These are phyloP conservation scores for Parachlorella kessleri DNA, from an alignment of 139 green algal genomes.

Conservation along the genomic window DNA sequence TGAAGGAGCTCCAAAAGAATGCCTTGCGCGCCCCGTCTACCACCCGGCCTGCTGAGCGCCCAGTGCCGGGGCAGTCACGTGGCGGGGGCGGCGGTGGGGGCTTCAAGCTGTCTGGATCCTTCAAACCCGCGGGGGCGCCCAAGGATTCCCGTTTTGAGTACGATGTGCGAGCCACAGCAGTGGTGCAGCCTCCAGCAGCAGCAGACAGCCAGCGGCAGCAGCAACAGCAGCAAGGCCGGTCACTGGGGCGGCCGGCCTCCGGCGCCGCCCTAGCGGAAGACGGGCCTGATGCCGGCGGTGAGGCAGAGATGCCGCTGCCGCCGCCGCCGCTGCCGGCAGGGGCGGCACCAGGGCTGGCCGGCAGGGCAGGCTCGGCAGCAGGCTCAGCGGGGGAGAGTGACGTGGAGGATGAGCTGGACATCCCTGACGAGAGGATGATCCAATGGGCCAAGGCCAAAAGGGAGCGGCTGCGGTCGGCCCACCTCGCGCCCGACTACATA, in stretches of 20 bases:
- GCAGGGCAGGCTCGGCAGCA: neutral
- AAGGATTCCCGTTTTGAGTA: slow-evolving; percentile 59
- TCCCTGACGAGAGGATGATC: slow-evolving; percentile 72
- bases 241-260: neutral
- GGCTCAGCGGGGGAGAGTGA: slow-evolving; percentile 29
- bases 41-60: slow-evolving; percentile 15
- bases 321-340: slow-evolving; percentile 32
- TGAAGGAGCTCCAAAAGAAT: slow-evolving; percentile 63
- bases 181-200: slow-evolving; percentile 1
- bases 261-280: slow-evolving; percentile 3
- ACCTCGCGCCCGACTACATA: slow-evolving; percentile 80
- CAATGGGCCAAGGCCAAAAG: slow-evolving; percentile 73
- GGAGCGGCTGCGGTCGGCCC: slow-evolving; percentile 70
- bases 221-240: neutral
- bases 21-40: slow-evolving; percentile 39
- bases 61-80: too few species aligned
- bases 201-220: neutral
- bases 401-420: slow-evolving; percentile 36
- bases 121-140: slow-evolving; percentile 56
- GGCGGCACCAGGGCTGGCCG: neutral
- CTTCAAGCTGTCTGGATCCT: slow-evolving; percentile 76
- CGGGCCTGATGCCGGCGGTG: too few species aligned
- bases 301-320: slow-evolving; percentile 41
- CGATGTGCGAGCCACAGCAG: neutral
- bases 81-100: neutral